Base-by-base conservation (phyloP, 768 basidiomycete species). In the Mrakia hoshinonis region DNA sequence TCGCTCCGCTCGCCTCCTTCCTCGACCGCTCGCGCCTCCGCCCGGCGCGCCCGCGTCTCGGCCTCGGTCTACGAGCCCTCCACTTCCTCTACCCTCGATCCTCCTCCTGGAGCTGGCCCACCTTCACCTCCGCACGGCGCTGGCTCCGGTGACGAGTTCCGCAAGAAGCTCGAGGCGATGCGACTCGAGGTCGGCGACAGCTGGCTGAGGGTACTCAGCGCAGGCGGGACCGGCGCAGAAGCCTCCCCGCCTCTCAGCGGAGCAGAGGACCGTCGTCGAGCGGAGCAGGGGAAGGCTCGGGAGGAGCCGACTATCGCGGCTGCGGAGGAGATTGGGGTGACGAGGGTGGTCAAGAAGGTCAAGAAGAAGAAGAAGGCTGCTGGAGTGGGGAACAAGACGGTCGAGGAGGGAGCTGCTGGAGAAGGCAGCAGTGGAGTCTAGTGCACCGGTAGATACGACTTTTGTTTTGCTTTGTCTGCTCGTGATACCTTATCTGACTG, bases 111-210 rank as follows among this genome's bases (percentile, higher is more conserved):
- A 65, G 52, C 34, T 43, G 26, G n/a, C n/a, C 10, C 36, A n/a
- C 36, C 18, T 34, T 47, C n/a, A 20, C 43, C 69, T 9, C 39
- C 67, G 55, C 77, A 78, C 47, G 76, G 76, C 72, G 73, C 74
- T 34, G 70, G 78, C 84, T 51, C 71, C 76, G 81, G 74, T 83
- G 91, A 91, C 70, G 84, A 86, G 54, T 91, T 89, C 78, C 83
- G 92, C 60, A 84, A 85, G 69, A 84, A 84, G 75, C 88, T 94
- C 64, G 92, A 93, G 81, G 87, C 87, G 22, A 76, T 94, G 78
- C 87, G 90, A 78, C 83, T 85, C 72, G 92, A 94, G 76, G 91
- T 93, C 83, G 92, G 92, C 2, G 92, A 93, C 29, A 86, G 87
- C 12, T 94, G 90, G 91, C 76, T 94, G 76, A 89, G 88, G 79